phyloP scores from a whole-genome alignment of 169 alveolate genomes.

The Plasmodium yoelii region DNA sequence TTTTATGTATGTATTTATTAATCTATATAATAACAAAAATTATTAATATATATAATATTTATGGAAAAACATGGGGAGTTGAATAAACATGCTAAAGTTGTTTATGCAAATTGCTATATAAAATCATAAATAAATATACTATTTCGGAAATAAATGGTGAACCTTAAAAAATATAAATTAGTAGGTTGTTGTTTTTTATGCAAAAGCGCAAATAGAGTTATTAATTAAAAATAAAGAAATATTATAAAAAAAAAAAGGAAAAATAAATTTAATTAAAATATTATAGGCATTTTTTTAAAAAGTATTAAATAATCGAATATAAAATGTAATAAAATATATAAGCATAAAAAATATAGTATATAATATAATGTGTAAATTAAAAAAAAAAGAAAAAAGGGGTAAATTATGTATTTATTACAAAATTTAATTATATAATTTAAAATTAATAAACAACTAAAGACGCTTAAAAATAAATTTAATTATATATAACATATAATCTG shows the following conservation, averaged over 20 bases:
- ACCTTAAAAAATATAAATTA: conserved; percentile 11
- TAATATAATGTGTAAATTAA: not conserved
- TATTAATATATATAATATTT: conserved; percentile 7
- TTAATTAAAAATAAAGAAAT: conserved; percentile 23
- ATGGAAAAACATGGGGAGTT: not conserved
- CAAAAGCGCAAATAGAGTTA: conserved; percentile 31
- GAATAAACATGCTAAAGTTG: conserved; percentile 13
- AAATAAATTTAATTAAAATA: not conserved
- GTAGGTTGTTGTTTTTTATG: conserved; percentile 20
- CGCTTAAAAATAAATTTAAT: conserved; percentile 21
- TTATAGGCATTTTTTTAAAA: conserved; percentile 33
- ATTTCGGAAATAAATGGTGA: not conserved
- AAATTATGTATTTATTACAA: conserved; percentile 39
- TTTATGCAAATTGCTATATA: conserved; percentile 9
- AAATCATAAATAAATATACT: conserved; percentile 22
- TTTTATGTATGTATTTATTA: conserved; percentile 5
- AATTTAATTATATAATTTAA: conserved; percentile 21
- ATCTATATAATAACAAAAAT: not conserved
- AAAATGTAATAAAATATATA: conserved; percentile 11
- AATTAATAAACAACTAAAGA: conserved; percentile 12
- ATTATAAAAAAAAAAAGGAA: conserved; percentile 16
- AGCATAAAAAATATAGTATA: conserved; percentile 9
- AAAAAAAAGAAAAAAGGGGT: conserved; percentile 23
- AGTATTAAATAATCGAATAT: conserved; percentile 26
- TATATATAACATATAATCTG: not conserved